Evolutionary conservation across 352 stramenopile genomes (phyloP), one percentile per base, ranked within the genome.

Genomic region (Pythium sp.): DNA sequence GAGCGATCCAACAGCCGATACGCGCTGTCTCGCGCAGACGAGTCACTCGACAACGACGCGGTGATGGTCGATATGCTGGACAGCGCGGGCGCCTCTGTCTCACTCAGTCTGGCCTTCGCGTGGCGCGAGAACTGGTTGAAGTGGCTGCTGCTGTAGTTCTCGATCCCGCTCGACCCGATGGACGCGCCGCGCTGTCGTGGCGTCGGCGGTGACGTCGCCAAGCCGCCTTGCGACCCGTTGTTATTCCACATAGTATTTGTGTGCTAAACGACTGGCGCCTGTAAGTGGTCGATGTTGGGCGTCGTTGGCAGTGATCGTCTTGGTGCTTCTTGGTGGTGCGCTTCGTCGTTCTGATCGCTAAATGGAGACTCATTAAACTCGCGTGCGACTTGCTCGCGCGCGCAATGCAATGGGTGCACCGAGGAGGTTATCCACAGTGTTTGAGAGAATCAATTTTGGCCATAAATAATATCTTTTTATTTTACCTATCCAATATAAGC

Each of bases 81-180:
- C 30, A 65, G 30, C 5, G 34, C 11, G 34, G 58, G 36, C 12
- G 32, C 18, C 34, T 70, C 65, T 1, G 38, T 62, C 28, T 43
- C 67, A 20, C 67, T 72, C 28, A 59, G 24, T 15, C 67, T 51
- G n/a, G 59, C 53, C 24, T 67, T 72, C 6, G 67, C 41, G 60
- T 68, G 55, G 20, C 67, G 67, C 51, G 60, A 51, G 54, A 72
- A 72, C 34, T 38, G 53, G 54, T 59, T 67, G 18, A 62, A 62
- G 54, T 58, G 54, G 53, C 58, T 65, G 58, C 41, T 47, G 65
- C 24, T 57, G 43, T 22, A 38, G n/a, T 30, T 61, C 15, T 71
- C 66, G 18, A 59, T 55, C 22, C 59, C 41, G 60, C 67, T 72
- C 38, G 67, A 72, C 22, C 67, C 67, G 14, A 72, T n/a, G 12